These are phyloP conservation scores for Ramaria rubella DNA, from an alignment of 768 basidiomycete species.

Conservation along the genomic window DNA sequence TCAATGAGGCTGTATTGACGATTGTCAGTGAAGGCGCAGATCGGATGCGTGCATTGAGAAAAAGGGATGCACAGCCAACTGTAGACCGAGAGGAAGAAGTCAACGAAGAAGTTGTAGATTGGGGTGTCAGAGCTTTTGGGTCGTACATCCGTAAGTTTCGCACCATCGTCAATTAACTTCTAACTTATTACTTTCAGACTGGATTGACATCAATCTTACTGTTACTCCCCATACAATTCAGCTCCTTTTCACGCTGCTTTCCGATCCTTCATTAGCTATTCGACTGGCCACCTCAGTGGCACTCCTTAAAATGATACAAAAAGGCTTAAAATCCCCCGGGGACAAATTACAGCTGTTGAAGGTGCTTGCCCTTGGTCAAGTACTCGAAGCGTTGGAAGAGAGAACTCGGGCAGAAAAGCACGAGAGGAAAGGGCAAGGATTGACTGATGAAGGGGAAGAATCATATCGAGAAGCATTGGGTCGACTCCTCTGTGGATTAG, in stretches of 20 bases:
- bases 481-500: conserved; percentile 72
- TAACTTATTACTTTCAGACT: conserved; percentile 48
- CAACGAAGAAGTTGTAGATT: conserved; percentile 76
- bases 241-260: conserved; percentile 76
- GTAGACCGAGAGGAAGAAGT: conserved; percentile 50
- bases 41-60: conserved; percentile 46
- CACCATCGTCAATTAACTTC: not conserved
- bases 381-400: conserved; percentile 73
- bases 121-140: conserved; percentile 87
- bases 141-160: conserved; percentile 83
- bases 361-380: conserved; percentile 78
- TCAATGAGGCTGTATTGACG: conserved; percentile 83
- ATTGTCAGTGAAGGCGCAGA: conserved; percentile 69
- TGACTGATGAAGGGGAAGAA: conserved; percentile 82
- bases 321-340: conserved; percentile 85
- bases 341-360: conserved; percentile 89
- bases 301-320: conserved; percentile 75
- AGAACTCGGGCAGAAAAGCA: conserved; percentile 64
- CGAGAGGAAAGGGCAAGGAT: conserved; percentile 45
- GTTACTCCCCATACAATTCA: conserved; percentile 86
- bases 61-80: conserved; percentile 35
- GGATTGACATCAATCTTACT: conserved; percentile 96
- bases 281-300: conserved; percentile 79
- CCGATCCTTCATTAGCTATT: conserved; percentile 69
- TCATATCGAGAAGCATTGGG: conserved; percentile 86